Conservation (phyloP, 768 basidiomycete genomes). For the Leccinellum albellum region DNA sequence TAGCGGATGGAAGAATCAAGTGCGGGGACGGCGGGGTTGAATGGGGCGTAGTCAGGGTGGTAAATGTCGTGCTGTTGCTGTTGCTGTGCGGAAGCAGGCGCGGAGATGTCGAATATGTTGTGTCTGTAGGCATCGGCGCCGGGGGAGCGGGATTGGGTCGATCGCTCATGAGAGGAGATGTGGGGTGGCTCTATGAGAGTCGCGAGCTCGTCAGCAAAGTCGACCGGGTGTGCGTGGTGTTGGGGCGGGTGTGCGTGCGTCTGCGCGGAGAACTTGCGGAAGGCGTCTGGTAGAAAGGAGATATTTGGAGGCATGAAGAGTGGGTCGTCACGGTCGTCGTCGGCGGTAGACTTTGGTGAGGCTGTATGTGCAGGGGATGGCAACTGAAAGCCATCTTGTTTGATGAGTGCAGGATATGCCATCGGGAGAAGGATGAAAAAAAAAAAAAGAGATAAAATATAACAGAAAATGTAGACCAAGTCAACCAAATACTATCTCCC, state of each 20-base stretch:
- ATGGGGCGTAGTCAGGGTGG: slow-evolving; percentile 36
- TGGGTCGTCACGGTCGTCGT: slow-evolving; percentile 27
- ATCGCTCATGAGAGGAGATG: slow-evolving; percentile 38
- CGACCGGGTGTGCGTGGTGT: slow-evolving; percentile 33
- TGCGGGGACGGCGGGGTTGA: slow-evolving; percentile 49
- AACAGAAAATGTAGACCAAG: neutral
- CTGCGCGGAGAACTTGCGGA: slow-evolving; percentile 46
- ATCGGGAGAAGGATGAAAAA: slow-evolving; percentile 5
- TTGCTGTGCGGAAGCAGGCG: slow-evolving; percentile 36
- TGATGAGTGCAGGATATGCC: slow-evolving; percentile 37
- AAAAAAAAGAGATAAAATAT: neutral
- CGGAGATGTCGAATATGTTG: slow-evolving; percentile 63
- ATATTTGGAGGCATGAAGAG: slow-evolving; percentile 45
- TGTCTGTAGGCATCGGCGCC: slow-evolving; percentile 45
- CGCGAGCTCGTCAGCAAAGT: slow-evolving; percentile 69
- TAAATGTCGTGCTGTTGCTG: slow-evolving; percentile 27
- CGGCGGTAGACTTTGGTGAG: slow-evolving; percentile 26
- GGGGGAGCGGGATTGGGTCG: slow-evolving; percentile 39
- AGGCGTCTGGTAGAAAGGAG: slow-evolving; percentile 50
- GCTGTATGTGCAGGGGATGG: slow-evolving; percentile 41
- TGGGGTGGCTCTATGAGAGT: slow-evolving; percentile 45
- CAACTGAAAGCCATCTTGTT: slow-evolving; percentile 74
- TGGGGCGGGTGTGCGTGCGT: slow-evolving; percentile 13
- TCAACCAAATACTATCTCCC: slow-evolving; percentile 19
- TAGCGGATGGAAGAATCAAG: slow-evolving; percentile 52